Evolutionary conservation across 1,139 yeast species (phyloP).

Genomic region (Barnettozyma hawaiiensis): DNA sequence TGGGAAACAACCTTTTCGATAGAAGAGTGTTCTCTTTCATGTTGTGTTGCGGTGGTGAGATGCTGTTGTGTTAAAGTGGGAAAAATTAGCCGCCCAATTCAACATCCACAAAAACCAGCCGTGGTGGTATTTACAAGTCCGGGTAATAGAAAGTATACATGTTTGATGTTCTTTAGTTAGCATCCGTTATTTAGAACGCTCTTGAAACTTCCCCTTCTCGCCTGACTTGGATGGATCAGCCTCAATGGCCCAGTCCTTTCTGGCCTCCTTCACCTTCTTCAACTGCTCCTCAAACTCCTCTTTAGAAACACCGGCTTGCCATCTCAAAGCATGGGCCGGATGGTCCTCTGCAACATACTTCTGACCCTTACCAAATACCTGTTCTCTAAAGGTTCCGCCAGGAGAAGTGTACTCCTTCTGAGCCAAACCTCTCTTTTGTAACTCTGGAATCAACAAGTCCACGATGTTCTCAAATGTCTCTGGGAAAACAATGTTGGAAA

Average conservation of each 20-base stretch:
- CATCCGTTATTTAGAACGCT: not conserved
- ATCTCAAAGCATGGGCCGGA: conserved; percentile 36
- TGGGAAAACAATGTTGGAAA: conserved; percentile 31
- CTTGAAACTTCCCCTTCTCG: conserved; percentile 1
- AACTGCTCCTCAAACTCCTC: conserved; percentile 32
- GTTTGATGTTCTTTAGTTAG: not conserved
- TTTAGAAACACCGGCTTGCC: conserved; percentile 34
- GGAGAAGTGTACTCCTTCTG: conserved; percentile 30
- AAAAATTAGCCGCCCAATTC: not conserved
- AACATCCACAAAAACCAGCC: not conserved
- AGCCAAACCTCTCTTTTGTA: conserved; percentile 30
- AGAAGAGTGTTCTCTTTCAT: not conserved
- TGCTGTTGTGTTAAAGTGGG: no score
- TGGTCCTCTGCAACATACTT: conserved; percentile 32
- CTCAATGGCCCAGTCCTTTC: conserved; percentile 12
- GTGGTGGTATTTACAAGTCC: not conserved
- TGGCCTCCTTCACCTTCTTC: conserved; percentile 8
- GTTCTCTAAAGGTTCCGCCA: conserved; percentile 25
- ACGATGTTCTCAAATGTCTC: conserved; percentile 32
- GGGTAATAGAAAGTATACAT: not conserved
- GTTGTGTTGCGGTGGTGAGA: no score
- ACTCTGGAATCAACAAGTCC: conserved; percentile 31
- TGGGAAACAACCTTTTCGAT: not conserved
- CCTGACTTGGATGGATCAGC: conserved; percentile 19
- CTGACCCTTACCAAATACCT: conserved; percentile 20